These are phyloP conservation scores for Angophora floribunda DNA, from an alignment of 345 rosid genomes.

Conservation along the genomic window DNA sequence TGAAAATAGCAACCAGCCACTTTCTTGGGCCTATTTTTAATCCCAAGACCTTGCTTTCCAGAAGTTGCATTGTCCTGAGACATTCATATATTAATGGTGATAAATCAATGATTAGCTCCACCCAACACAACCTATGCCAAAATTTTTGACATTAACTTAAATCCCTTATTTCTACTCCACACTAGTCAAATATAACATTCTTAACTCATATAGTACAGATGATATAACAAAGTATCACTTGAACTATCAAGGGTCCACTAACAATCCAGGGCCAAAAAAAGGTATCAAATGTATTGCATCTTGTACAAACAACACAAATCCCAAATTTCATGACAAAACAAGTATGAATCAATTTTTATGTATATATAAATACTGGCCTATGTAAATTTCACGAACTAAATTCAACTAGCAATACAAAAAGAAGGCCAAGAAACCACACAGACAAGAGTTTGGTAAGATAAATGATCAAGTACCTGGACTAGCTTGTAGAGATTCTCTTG, in stretches of 20 bases:
- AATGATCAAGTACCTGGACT: constrained; percentile 51
- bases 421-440: background rate
- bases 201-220: background rate
- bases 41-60: constrained; percentile 97
- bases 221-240: background rate
- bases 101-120: background rate
- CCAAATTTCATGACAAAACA: background rate
- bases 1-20: constrained; percentile 70
- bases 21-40: constrained; percentile 67
- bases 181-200: background rate
- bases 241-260: background rate
- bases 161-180: background rate
- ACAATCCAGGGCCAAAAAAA: background rate
- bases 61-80: constrained; percentile 78
- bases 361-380: background rate
- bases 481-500: constrained; percentile 96
- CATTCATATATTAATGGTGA: background rate
- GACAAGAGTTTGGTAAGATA: background rate
- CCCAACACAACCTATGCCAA: background rate
- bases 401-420: background rate
- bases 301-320: background rate
- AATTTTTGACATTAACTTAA: background rate
- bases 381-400: background rate
- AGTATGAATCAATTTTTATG: background rate
- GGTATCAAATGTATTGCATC: background rate